Evolutionary conservation across 2,329 filamentous ascomycete species (phyloP), one percentile per base, ranked within the genome.

Genomic region (Triangularia verruculosa): DNA sequence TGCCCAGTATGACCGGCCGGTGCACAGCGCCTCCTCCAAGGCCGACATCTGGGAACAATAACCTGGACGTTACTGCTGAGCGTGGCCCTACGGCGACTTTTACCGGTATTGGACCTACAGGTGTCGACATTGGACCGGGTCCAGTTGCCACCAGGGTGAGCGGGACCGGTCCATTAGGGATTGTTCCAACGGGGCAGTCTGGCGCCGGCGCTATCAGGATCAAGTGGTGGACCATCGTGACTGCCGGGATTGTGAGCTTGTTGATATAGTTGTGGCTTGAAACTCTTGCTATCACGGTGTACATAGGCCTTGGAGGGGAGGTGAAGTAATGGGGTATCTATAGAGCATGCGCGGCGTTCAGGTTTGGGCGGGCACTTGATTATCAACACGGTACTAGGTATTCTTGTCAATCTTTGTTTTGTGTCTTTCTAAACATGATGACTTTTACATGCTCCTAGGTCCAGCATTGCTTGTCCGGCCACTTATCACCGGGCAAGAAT

Each of bases 11-110:
- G 1, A 66, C 61, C 6, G 70, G 70, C 0, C 13, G 57, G 8
- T 71, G 69, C 51, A 67, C 66, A 1, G 66, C 39, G 17, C n/a
- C 66, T 61, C n/a, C 60, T 0, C 61, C 62, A 2, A 66, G 61
- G 7, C 34, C 63, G 11, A 67, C 65, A 2, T 61, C 22, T 1
- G 47, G 52, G 2, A 58, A 39, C 0, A 27, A 32, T 11, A 59
- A 15, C 2, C 15, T 70, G 39, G 66, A 70, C 43, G 62, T 67
- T 1, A 64, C 66, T 9, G 55, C 53, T 7, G 69, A 65, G 1
- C 25, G 65, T 7, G 58, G 61, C 25, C 67, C 67, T 1, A 61
- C 65, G 17, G 63, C 52, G 9, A 67, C 62, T 2, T 67, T 67
- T 43, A 67, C 64, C 1, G 68, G 68, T 0, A 4, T 22, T 4